Evolutionary conservation across 164 flowering plant genomes (phyloP), one percentile per base, ranked within the genome.

Genomic region (Santalum album): DNA sequence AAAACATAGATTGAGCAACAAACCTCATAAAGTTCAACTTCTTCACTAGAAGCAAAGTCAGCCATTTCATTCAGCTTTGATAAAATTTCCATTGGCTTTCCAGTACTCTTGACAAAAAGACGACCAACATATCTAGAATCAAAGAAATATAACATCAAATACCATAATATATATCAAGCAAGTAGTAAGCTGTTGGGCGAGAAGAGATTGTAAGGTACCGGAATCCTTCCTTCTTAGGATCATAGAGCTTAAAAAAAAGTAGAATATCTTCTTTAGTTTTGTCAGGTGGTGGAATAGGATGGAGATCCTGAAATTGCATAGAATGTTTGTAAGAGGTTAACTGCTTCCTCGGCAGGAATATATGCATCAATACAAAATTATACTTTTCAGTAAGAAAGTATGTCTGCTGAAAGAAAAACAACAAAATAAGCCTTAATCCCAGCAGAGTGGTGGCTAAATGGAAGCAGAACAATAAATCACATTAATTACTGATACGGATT

Each of bases 1-100:
- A 42, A 10, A 24, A 42, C 19, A 34, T 35, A 14, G 11, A 17
- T 20, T 12, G 21, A 11, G 52, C 51, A 44, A 60, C 68, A 55
- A 58, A 87, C 99, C 99, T 92, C 99, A 72, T 75, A 92, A 43
- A 89, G 86, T 67, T 83, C 95, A 66, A 92, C 82, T 63, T 92
- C 99, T 69, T 85, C 95, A 72, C 75, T 82, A 53, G 83, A 76
- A 60, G 73, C 69, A 67, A 83, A 87, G 27, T 96, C 95, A 65
- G 96, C 96, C 97, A 92, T 74, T 64, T 80, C 80, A 76, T 89
- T 92, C 24, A 92, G 65, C 66, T 77, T 87, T 52, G 75, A 49
- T 49, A 87, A 49, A 47, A 87, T 82, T 35, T 89, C 99, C 3
- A 62, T 56, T 20, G 99, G 99, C 75, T 76, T 89, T 27, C 87